Evolutionary conservation across 352 stramenopile genomes (phyloP).

Genomic region (Phytophthora brassicae): DNA sequence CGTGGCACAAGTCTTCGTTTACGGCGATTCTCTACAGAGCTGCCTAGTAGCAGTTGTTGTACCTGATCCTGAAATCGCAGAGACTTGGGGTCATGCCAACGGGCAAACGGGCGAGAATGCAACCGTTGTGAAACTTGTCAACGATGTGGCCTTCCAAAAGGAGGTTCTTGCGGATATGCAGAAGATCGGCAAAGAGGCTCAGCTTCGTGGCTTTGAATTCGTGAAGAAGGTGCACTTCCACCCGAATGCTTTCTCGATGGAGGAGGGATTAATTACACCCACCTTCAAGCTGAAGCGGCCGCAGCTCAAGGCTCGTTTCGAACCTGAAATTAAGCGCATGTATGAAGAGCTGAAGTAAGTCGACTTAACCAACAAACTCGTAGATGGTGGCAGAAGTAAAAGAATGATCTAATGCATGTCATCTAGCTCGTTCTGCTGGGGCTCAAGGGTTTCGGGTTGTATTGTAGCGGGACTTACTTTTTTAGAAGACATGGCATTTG

Average conservation of each 20-base stretch:
- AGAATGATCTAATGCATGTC: conserved; percentile 9
- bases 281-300: conserved; percentile 96
- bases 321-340: conserved; percentile 53
- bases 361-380: neutral
- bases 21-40: conserved; percentile 95
- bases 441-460: too few species aligned
- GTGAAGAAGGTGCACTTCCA: conserved; percentile 89
- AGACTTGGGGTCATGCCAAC: conserved; percentile 48
- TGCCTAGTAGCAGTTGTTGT: conserved; percentile 94
- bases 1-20: conserved; percentile 94
- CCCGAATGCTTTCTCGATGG: conserved; percentile 83
- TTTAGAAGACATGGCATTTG: too few species aligned
- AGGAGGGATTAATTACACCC: conserved; percentile 92
- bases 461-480: too few species aligned
- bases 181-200: conserved; percentile 43
- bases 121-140: conserved; percentile 36
- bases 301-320: conserved; percentile 55
- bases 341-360: conserved; percentile 44
- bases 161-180: conserved; percentile 80
- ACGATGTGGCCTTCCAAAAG: conserved; percentile 52
- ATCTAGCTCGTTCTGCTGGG: neutral
- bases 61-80: conserved; percentile 62
- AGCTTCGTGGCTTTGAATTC: conserved; percentile 93
- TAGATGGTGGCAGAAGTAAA: neutral
- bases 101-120: conserved; percentile 36